Conservation (phyloP, 345 rosid species). For the Dimocarpus longan region DNA sequence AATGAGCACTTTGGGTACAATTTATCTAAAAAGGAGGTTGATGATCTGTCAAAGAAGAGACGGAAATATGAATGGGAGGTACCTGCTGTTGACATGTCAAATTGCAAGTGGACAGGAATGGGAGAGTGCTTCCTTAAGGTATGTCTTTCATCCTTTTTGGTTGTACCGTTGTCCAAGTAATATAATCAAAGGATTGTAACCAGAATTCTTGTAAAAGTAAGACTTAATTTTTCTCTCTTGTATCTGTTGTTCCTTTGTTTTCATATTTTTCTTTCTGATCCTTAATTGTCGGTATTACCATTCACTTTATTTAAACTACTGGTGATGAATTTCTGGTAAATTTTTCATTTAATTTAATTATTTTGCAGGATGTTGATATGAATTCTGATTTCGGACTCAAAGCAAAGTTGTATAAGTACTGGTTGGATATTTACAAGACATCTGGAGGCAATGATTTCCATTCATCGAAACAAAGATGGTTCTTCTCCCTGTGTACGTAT, state of each 20-base stretch:
- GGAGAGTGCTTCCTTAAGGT: constrained; percentile 66
- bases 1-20: constrained; percentile 57
- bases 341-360: not conserved
- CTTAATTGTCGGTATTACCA: not conserved
- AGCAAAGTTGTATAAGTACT: constrained; percentile 71
- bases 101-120: constrained; percentile 80
- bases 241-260: not conserved
- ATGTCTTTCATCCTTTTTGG: constrained; percentile 23
- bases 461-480: constrained; percentile 65
- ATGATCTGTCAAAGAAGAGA: constrained; percentile 49
- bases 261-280: not conserved
- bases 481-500: constrained; percentile 83
- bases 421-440: constrained; percentile 62
- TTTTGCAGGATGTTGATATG: constrained; percentile 48
- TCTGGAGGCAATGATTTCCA: constrained; percentile 68
- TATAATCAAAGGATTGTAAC: not conserved
- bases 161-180: constrained; percentile 1
- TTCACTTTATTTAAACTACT: constrained; percentile 11
- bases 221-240: not conserved
- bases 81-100: constrained; percentile 61
- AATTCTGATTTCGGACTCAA: constrained; percentile 57
- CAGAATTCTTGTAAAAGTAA: not conserved
- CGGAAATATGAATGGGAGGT: constrained; percentile 78
- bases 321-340: not conserved
- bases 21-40: constrained; percentile 60